Conservation (phyloP, 768 basidiomycete species). For the Phaffia australis region DNA sequence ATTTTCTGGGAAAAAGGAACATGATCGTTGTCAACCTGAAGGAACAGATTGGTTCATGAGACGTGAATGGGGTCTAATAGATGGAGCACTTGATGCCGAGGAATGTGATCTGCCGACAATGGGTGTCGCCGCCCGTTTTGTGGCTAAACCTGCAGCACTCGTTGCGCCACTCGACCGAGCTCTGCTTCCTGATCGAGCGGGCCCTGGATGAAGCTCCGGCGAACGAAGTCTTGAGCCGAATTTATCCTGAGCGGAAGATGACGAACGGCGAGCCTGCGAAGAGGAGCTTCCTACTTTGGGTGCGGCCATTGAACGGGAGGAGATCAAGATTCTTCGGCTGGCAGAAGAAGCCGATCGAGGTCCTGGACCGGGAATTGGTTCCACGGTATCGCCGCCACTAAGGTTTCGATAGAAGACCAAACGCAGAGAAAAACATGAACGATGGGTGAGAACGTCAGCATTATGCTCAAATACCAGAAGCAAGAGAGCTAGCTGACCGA, state of each 20-base stretch:
- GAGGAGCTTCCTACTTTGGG: constrained; percentile 27
- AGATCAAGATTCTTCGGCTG: constrained; percentile 12
- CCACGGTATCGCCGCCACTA: constrained; percentile 32
- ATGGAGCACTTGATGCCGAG: too few species aligned
- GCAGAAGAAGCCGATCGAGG: constrained; percentile 41
- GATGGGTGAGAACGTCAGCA: not conserved
- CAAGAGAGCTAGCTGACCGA: not conserved
- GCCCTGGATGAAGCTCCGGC: constrained; percentile 41
- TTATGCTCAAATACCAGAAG: not conserved
- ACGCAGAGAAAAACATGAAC: not conserved
- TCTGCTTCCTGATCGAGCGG: too few species aligned
- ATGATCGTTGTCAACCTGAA: too few species aligned
- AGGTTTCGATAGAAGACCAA: not conserved
- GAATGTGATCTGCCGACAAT: too few species aligned
- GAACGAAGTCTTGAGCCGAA: constrained; percentile 75
- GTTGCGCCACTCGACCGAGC: too few species aligned
- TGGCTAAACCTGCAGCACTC: too few species aligned
- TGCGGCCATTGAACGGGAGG: constrained; percentile 19
- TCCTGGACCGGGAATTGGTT: constrained; percentile 32
- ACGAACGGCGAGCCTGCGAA: constrained; percentile 42
- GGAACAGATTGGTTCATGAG: too few species aligned
- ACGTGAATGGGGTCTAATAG: too few species aligned
- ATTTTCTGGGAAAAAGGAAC: too few species aligned
- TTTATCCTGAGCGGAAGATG: constrained; percentile 79
- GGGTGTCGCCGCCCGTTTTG: too few species aligned